Conservation (phyloP, 1,284 basidiomycete genomes). For the Butyriboletus regius region DNA sequence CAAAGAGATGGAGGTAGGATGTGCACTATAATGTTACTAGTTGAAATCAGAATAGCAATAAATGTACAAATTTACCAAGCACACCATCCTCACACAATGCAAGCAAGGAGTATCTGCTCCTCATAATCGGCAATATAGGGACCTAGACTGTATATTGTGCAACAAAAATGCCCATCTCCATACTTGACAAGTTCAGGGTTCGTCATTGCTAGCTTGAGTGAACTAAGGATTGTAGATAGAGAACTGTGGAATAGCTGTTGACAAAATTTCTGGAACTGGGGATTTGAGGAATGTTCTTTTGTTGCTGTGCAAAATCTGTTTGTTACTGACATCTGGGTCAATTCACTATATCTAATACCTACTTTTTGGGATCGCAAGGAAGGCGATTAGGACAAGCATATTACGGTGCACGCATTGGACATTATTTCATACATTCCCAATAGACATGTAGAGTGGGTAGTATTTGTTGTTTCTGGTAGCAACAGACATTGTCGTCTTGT, state of each 20-base stretch:
- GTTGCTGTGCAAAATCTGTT: background rate
- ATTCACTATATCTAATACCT: background rate
- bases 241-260: background rate
- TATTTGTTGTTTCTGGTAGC: slow-evolving; percentile 33
- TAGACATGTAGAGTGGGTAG: slow-evolving; percentile 30
- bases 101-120: background rate
- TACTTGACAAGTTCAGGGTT: background rate
- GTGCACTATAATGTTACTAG: too few relatives aligned
- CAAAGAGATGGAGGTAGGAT: too few relatives aligned
- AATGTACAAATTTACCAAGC: background rate
- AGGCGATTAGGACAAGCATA: slow-evolving; percentile 11
- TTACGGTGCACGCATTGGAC: slow-evolving; percentile 26
- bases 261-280: background rate
- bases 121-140: background rate
- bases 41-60: too few relatives aligned
- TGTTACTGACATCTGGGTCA: background rate
- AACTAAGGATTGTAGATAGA: background rate
- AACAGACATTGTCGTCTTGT: slow-evolving; percentile 36
- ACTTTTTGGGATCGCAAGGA: slow-evolving; percentile 35
- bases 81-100: background rate
- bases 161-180: background rate
- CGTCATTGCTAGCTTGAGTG: background rate
- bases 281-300: background rate
- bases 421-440: slow-evolving; percentile 30
- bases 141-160: background rate